These are phyloP conservation scores for Spergularia azorica DNA, from an alignment of 179 eudicot species.

Conservation along the genomic window DNA sequence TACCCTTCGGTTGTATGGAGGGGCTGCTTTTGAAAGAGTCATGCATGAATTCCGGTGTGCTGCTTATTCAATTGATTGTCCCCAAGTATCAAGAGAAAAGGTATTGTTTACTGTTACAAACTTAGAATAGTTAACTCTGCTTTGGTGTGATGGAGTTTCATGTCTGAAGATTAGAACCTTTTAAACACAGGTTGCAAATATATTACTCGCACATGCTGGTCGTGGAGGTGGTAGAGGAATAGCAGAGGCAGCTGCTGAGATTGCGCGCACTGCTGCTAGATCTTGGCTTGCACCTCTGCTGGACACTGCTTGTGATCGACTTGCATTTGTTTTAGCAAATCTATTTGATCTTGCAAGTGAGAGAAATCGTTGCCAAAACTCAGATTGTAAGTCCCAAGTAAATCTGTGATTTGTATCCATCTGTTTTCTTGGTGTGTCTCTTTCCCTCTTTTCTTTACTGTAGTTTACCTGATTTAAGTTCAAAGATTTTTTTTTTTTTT, in stretches of 20 bases:
- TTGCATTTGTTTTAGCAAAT: conserved; percentile 78
- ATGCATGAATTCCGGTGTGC: conserved; percentile 99
- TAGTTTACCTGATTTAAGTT: not conserved
- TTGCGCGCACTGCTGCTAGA: conserved; percentile 95
- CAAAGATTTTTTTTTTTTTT: not conserved
- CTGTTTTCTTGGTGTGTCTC: not conserved
- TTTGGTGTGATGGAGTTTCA: conserved; percentile 13
- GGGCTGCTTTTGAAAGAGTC: conserved; percentile 97
- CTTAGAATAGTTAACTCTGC: not conserved
- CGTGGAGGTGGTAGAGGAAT: conserved; percentile 89
- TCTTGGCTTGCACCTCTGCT: conserved; percentile 97
- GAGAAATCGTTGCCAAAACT: conserved; percentile 52
- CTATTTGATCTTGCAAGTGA: conserved; percentile 86
- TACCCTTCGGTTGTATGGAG: conserved; percentile 86
- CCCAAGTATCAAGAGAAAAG: conserved; percentile 93
- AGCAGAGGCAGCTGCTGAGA: conserved; percentile 96
- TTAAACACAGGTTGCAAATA: conserved; percentile 81
- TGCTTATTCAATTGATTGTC: conserved; percentile 92
- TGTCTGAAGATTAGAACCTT: not conserved
- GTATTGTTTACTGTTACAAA: conserved; percentile 32
- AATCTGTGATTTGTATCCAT: not conserved
- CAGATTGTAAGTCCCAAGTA: conserved; percentile 55
- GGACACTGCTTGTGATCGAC: conserved; percentile 93
- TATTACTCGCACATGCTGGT: conserved; percentile 97
- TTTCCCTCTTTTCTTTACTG: not conserved